phyloP scores from a whole-genome alignment of 208 protist genomes.

The Acanthamoeba royreba region DNA sequence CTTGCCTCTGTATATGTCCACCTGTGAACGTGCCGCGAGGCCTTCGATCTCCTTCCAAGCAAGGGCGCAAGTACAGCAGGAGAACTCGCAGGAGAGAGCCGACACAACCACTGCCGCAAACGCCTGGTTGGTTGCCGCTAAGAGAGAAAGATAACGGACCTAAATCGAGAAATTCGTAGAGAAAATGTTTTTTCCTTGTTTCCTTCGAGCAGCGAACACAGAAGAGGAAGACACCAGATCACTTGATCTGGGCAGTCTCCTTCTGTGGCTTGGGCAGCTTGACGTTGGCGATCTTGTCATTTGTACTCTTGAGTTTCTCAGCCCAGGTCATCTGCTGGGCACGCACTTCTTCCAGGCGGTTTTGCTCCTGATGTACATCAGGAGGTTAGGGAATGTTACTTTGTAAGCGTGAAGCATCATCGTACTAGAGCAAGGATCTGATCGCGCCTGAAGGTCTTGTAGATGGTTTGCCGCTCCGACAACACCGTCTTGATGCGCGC shows the following conservation, averaged over 20 bases:
- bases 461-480: constrained; percentile 39
- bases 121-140: no score
- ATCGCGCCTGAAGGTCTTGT: constrained; percentile 32
- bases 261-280: constrained; percentile 31
- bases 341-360: constrained; percentile 4
- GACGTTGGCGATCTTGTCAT: background rate
- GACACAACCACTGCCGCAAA: no score
- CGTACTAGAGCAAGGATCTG: constrained; percentile 13
- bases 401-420: no score
- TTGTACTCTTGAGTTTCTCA: background rate
- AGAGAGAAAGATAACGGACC: no score
- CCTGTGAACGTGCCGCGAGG: no score
- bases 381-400: no score
- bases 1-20: no score
- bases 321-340: background rate
- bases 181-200: no score
- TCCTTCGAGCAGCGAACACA: background rate
- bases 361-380: constrained; percentile 18
- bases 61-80: no score
- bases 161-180: no score
- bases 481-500: constrained; percentile 65
- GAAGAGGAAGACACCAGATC: background rate
- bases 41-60: no score
- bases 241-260: background rate
- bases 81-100: no score